phyloP scores from a whole-genome alignment of 129 eudicot genomes.

The Heracleum sosnowskyi region DNA sequence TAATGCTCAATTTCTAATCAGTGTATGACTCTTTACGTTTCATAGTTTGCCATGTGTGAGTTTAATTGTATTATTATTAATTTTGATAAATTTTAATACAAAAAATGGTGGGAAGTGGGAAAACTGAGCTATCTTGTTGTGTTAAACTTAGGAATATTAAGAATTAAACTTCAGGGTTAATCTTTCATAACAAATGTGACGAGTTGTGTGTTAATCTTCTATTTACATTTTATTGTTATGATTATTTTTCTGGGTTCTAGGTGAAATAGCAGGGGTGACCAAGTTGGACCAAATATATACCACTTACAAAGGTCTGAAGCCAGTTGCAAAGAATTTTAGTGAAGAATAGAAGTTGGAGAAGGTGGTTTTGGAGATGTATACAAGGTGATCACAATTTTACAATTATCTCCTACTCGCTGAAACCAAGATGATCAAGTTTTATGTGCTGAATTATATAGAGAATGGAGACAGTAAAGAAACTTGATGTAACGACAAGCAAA shows the following conservation, averaged over 20 bases:
- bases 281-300: not conserved
- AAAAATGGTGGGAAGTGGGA: no score
- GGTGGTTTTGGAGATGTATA: not conserved
- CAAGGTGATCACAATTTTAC: not conserved
- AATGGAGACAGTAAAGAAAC: not conserved
- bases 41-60: no score
- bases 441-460: not conserved
- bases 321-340: not conserved
- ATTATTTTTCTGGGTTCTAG: not conserved
- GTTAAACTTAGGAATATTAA: no score
- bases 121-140: no score
- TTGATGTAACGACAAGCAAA: not conserved
- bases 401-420: not conserved
- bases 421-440: no score
- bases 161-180: no score
- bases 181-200: no score
- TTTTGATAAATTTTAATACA: no score
- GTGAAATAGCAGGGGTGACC: not conserved
- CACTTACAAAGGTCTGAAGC: not conserved
- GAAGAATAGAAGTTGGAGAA: not conserved
- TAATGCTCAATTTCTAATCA: no score
- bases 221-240: not conserved
- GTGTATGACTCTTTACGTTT: no score
- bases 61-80: no score
- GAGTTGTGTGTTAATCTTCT: no score